Evolutionary conservation across 495 filamentous ascomycete genomes (phyloP), one percentile per base, ranked within the genome.

Genomic region (Melanomma pulvis-pyrius): DNA sequence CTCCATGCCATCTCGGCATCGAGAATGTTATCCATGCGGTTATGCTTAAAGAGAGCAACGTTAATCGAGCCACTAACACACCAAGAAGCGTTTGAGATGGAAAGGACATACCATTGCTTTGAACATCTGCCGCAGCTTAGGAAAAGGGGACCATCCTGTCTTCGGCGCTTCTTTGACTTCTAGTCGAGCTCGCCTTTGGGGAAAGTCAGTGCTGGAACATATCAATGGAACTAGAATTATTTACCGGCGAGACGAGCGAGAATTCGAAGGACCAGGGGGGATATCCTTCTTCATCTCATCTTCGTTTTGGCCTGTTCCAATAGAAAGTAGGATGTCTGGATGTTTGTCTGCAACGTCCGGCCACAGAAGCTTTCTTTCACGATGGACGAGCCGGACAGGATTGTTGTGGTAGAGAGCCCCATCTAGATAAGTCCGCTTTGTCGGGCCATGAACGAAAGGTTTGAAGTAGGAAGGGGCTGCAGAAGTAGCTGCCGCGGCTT

Each of bases 361-460:
- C 83, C 83, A 86, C 19, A 84, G 76, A 0, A 80, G 71, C 36
- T 79, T 78, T 0, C 78, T 68, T 61, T 86, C 83, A 24, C 74
- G 59, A 41, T 84, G 67, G 0, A 81, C 82, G 39, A 84, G 63
- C 8, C 69, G 50, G 0, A 80, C 72, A 13, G 82, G 84, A 52
- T 84, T 84, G 47, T 80, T 79, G 34, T 81, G 69, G 6, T 77
- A 78, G 0, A 82, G 44, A 1, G 74, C 81, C 13, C 80, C 80
- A 50, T 85, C 83, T 0, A 77, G 56, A 52, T 80, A 86, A 3
- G 68, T 71, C 8, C 70, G 68, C 19, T 70, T 74, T 0, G 79
- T 79, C 7, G 67, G 66, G 11, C 71, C 28, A 47, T 83, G 77
- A 25, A 58, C 61, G 64, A 82, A 83, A 0, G 78, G 74, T 28